Conservation (phyloP, 2,329 filamentous ascomycete genomes). For the Penicillium decumbens region DNA sequence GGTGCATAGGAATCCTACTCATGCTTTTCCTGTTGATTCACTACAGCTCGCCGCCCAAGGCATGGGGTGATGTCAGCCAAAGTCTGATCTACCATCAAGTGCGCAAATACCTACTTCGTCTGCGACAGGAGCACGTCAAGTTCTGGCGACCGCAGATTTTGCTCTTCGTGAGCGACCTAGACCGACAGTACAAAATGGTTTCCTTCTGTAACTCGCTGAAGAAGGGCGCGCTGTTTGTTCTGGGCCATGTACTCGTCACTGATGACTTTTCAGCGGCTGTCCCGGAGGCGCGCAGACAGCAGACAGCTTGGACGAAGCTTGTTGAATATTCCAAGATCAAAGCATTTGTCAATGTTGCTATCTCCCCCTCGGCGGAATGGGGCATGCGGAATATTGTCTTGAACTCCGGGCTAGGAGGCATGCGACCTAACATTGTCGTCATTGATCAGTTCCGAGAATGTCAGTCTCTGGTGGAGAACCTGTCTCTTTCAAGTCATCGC, state of each 20-base stretch:
- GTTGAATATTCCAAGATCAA: conserved; percentile 84
- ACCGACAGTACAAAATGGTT: conserved; percentile 76
- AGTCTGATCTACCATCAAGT: conserved; percentile 86
- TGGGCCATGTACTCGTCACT: conserved; percentile 83
- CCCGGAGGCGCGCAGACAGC: conserved; percentile 74
- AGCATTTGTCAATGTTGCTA: conserved; percentile 80
- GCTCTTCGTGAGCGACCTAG: conserved; percentile 74
- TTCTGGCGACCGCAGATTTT: conserved; percentile 90
- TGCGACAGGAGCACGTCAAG: conserved; percentile 84
- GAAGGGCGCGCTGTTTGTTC: conserved; percentile 77
- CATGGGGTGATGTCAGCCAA: conserved; percentile 86
- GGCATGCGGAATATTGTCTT: conserved; percentile 77
- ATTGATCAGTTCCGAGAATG: conserved; percentile 68
- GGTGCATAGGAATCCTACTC: conserved; percentile 67
- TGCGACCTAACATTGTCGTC: conserved; percentile 83
- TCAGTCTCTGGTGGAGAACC: conserved; percentile 54
- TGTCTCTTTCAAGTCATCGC: conserved; percentile 42
- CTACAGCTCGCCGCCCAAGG: conserved; percentile 77
- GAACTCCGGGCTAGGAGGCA: conserved; percentile 75
- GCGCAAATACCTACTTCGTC: conserved; percentile 76
- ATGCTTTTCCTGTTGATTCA: conserved; percentile 80
- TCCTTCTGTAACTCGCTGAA: conserved; percentile 90
- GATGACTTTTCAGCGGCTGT: conserved; percentile 74
- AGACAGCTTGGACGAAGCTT: conserved; percentile 77
- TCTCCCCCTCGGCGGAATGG: conserved; percentile 79